Percentiles rank a stretch among this genome's conserved stretches.
These are phyloP conservation scores for Collybia sordida DNA, from an alignment of 768 basidiomycete species.

Conservation along the genomic window DNA sequence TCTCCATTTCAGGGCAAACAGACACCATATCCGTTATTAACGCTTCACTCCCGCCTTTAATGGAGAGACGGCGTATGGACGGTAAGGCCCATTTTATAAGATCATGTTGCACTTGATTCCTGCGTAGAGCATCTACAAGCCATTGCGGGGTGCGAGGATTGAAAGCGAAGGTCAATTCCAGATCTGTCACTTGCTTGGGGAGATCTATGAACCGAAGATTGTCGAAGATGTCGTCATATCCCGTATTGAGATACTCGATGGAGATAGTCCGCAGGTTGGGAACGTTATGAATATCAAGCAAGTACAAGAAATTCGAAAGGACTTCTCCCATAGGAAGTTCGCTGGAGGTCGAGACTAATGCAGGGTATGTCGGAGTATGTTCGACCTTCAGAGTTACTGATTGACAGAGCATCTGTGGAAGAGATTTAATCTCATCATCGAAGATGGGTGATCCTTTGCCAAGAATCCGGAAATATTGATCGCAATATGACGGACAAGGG, in stretches of 20 bases:
- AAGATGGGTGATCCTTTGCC: conserved; percentile 1
- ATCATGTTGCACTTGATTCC: conserved; percentile 6
- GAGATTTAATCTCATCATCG: neutral
- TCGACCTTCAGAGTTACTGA: conserved; percentile 11
- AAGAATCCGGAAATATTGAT: conserved; percentile 8
- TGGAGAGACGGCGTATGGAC: conserved; percentile 17
- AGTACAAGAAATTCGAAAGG: conserved; percentile 7
- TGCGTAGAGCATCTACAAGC: conserved; percentile 19
- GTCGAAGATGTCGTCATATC: neutral
- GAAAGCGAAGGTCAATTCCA: conserved; percentile 32
- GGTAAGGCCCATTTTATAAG: conserved; percentile 15
- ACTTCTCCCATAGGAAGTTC: conserved; percentile 4
- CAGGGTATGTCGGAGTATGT: neutral
- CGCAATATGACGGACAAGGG: conserved; percentile 13
- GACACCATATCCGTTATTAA: conserved; percentile 20
- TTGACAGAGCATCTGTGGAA: conserved; percentile 3
- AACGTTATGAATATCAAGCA: conserved; percentile 9
- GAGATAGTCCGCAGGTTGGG: neutral
- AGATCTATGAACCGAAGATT: conserved; percentile 21
- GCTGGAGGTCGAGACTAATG: neutral
- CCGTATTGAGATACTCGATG: neutral
- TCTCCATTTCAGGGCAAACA: conserved; percentile 10
- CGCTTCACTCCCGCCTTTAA: conserved; percentile 18
- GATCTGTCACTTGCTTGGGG: conserved; percentile 22
- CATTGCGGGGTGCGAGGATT: conserved; percentile 13